These are phyloP conservation scores for Baeospora myosura DNA, from an alignment of 1,284 basidiomycete species.

Conservation along the genomic window DNA sequence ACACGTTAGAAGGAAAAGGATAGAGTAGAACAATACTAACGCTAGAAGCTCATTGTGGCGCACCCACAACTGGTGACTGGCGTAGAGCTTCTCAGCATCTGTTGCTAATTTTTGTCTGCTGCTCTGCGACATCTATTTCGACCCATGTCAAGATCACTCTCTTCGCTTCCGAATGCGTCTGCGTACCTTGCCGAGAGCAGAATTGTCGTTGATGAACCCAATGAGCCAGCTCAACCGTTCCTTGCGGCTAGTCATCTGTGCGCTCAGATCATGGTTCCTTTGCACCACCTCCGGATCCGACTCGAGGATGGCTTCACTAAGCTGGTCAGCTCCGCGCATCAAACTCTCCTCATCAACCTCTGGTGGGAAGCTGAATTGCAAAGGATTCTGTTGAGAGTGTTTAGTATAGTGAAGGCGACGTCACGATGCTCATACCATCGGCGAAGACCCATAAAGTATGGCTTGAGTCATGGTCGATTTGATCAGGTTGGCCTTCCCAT, in stretches of 20 bases:
- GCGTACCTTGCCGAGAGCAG: slow-evolving; percentile 63
- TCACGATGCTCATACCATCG: slow-evolving; percentile 13
- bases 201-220: slow-evolving; percentile 82
- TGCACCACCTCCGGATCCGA: slow-evolving; percentile 73
- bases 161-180: neutral
- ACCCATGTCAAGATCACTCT: slow-evolving; percentile 1
- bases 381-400: slow-evolving; percentile 54
- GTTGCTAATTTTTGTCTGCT: slow-evolving; percentile 70
- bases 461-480: slow-evolving; percentile 85
- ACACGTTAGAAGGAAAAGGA: slow-evolving; percentile 5
- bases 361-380: slow-evolving; percentile 77
- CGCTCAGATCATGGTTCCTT: slow-evolving; percentile 72
- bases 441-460: slow-evolving; percentile 71
- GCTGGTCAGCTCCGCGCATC: slow-evolving; percentile 72
- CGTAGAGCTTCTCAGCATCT: slow-evolving; percentile 88
- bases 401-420: slow-evolving; percentile 10
- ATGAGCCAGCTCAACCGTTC: slow-evolving; percentile 78
- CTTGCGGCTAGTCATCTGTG: slow-evolving; percentile 73
- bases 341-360: slow-evolving; percentile 75
- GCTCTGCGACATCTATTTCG: slow-evolving; percentile 66
- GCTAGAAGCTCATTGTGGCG: slow-evolving; percentile 68
- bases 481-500: slow-evolving; percentile 55
- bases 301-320: slow-evolving; percentile 67
- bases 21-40: slow-evolving; percentile 31
- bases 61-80: slow-evolving; percentile 79